Percentiles rank a stretch among this genome's conserved stretches.
These are phyloP conservation scores for Picochlorum sp. DNA, from an alignment of 139 green algal species.

Conservation along the genomic window DNA sequence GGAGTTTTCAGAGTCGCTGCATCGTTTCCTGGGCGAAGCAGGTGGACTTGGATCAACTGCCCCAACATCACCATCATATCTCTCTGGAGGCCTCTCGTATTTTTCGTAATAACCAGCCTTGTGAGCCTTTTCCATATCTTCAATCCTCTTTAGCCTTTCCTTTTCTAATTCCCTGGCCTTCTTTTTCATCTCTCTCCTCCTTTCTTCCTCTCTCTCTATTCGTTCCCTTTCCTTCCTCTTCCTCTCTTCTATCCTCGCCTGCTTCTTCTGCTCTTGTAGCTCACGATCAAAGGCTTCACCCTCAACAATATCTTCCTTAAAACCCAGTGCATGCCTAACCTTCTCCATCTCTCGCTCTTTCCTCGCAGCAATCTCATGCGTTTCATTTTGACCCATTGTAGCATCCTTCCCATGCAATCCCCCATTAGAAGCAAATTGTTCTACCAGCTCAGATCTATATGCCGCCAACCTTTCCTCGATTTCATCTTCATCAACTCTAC, in stretches of 20 bases:
- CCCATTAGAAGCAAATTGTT: too few relatives aligned
- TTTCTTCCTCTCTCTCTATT: conserved; percentile 17
- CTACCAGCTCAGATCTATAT: too few relatives aligned
- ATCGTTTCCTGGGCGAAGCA: too few relatives aligned
- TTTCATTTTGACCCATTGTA: too few relatives aligned
- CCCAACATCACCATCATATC: background rate
- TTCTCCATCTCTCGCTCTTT: conserved; percentile 79
- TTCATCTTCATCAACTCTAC: conserved; percentile 37
- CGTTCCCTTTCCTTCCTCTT: conserved; percentile 25
- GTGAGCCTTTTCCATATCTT: background rate
- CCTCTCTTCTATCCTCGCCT: conserved; percentile 30
- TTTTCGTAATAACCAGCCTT: background rate
- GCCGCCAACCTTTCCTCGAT: conserved; percentile 32
- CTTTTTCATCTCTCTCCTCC: conserved; percentile 12
- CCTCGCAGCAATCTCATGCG: conserved; percentile 62
- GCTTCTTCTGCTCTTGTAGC: conserved; percentile 48
- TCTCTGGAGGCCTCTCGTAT: background rate
- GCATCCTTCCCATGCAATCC: too few relatives aligned
- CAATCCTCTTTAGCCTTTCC: conserved; percentile 1
- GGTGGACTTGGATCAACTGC: background rate
- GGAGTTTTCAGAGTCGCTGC: background rate
- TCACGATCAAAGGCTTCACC: conserved; percentile 88
- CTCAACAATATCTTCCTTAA: conserved; percentile 55
- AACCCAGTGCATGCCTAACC: conserved; percentile 47
- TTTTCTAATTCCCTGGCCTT: background rate